Evolutionary conservation across 1,139 yeast genomes (phyloP), one percentile per base, ranked within the genome.

Genomic region (Blastobotrys serpentis): DNA sequence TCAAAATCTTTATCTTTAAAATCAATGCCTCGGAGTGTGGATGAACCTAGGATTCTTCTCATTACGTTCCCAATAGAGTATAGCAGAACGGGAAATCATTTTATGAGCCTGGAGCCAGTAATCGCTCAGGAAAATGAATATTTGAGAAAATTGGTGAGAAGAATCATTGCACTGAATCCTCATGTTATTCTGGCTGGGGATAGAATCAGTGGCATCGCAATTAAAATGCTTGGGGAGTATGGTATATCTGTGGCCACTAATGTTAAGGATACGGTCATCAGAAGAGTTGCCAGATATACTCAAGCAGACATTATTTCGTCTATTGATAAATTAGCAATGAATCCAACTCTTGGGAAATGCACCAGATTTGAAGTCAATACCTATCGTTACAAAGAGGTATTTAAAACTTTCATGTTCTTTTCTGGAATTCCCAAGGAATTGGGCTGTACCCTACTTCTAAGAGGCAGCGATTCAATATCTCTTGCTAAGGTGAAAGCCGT

Each of bases 41-140:
- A 64, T 0, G 75, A 78, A 44, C 98, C 99, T 0, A 77, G 83
- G 50, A 84, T 94, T 40, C 81, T 94, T 48, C 72, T 94, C 26
- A 75, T 94, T 8, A 84, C 89, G 75, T 92, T 94, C 59, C 96
- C 98, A 0, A 72, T 94, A 22, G 98, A 90, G 62, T 92, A 89
- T 58, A 76, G 83, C 54, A 81, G 85, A 53, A 79, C 80, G 48
- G 92, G 84, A 48, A 85, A 79, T 55, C 79, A 75, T 39, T 86
- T 89, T 51, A 81, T 89, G 64, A 85, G 95, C 61, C 71, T 92
- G 51, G 84, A 88, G 49, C 86, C 95, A 2, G 84, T 92, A 1
- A 75, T 88, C 46, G 87, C 94, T 0, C 98, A 94, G 62, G 98
- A 92, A 62, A 74, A 78, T 42, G 97, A 92, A 55, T 90, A 86